Conservation (phyloP, 768 basidiomycete species). For the Lyophyllum atratum region DNA sequence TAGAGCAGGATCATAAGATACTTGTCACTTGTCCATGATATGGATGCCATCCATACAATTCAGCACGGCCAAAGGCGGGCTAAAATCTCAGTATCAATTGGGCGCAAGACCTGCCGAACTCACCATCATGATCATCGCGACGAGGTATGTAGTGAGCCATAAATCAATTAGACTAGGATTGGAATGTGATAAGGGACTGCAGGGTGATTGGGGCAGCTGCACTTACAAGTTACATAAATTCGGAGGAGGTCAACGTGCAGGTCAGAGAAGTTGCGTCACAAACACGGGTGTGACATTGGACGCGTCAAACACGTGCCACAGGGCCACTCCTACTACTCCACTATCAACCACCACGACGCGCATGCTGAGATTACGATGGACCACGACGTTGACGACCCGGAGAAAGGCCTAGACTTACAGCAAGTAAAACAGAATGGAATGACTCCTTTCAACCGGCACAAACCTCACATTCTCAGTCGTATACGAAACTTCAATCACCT, state of each 20-base stretch:
- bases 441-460: background rate
- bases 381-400: constrained; percentile 15
- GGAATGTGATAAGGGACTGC: background rate
- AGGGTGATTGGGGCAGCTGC: too few species aligned
- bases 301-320: background rate
- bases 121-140: background rate
- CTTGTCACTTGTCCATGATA: background rate
- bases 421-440: background rate
- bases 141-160: background rate
- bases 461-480: constrained; percentile 19
- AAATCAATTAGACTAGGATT: background rate
- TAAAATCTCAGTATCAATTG: background rate
- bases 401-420: constrained; percentile 6
- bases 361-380: constrained; percentile 9
- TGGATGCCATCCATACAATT: too few species aligned
- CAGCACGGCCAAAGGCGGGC: too few species aligned
- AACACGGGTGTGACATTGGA: background rate
- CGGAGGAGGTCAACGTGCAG: too few species aligned
- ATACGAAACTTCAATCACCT: constrained; percentile 24
- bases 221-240: too few species aligned
- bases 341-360: background rate
- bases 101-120: background rate
- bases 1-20: background rate
- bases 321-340: background rate
- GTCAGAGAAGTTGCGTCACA: background rate